These are phyloP conservation scores for Rugonectria rugulosa DNA, from an alignment of 2,329 filamentous ascomycete species.

Conservation along the genomic window DNA sequence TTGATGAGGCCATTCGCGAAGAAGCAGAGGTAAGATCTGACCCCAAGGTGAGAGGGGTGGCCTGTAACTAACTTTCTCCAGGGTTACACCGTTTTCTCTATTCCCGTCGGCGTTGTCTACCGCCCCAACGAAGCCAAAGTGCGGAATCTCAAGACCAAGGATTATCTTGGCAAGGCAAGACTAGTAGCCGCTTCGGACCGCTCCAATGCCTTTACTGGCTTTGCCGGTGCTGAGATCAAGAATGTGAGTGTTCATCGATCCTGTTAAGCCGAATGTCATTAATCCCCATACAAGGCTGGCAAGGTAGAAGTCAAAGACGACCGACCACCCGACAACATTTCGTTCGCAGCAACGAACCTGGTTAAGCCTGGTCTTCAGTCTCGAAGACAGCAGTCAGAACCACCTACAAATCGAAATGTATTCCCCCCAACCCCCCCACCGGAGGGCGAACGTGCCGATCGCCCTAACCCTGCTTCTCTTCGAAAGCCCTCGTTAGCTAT, in stretches of 20 bases:
- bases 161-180: constrained; percentile 96
- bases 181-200: constrained; percentile 88
- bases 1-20: constrained; percentile 94
- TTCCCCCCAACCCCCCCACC: constrained; percentile 99
- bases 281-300: constrained; percentile 50
- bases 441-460: constrained; percentile 76
- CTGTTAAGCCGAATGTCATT: constrained; percentile 8
- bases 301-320: constrained; percentile 74
- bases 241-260: constrained; percentile 58
- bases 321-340: constrained; percentile 82
- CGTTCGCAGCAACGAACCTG: constrained; percentile 90
- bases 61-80: constrained; percentile 49
- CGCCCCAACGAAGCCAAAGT: constrained; percentile 97
- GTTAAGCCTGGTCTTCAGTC: constrained; percentile 86
- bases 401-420: constrained; percentile 77
- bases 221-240: constrained; percentile 80
- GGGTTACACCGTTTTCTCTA: constrained; percentile 99
- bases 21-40: constrained; percentile 80
- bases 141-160: constrained; percentile 96
- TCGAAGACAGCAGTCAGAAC: constrained; percentile 85
- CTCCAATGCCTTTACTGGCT: constrained; percentile 82
- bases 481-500: constrained; percentile 69
- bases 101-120: constrained; percentile 94
- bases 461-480: constrained; percentile 55
- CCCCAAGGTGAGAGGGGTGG: no score